These are phyloP conservation scores for Saccharomyces cerevisiae DNA, from an alignment of 805 yeast genomes.

Conservation along the genomic window DNA sequence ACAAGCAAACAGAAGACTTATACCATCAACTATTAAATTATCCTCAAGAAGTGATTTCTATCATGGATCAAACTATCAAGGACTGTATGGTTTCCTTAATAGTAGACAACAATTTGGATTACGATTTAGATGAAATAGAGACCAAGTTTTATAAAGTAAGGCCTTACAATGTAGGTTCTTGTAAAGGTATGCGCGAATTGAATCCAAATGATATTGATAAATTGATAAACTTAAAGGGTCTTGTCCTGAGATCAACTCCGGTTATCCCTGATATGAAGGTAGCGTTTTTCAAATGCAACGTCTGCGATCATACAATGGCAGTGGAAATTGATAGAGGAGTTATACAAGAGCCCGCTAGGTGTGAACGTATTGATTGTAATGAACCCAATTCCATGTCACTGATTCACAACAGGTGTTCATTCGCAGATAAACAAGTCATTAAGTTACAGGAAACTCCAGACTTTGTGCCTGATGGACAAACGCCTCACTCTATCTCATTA, in stretches of 20 bases:
- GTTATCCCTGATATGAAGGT: slow-evolving; percentile 96
- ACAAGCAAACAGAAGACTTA: slow-evolving; percentile 64
- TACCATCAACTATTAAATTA: slow-evolving; percentile 82
- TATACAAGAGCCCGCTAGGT: slow-evolving; percentile 83
- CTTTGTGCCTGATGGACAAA: slow-evolving; percentile 94
- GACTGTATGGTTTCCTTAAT: slow-evolving; percentile 77
- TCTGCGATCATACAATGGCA: slow-evolving; percentile 85
- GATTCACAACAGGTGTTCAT: slow-evolving; percentile 84
- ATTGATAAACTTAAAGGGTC: slow-evolving; percentile 81
- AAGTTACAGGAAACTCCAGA: slow-evolving; percentile 95
- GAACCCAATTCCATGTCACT: slow-evolving; percentile 81
- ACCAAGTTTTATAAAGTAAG: slow-evolving; percentile 77
- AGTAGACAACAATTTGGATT: slow-evolving; percentile 46
- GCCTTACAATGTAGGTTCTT: slow-evolving; percentile 72
- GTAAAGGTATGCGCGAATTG: slow-evolving; percentile 80
- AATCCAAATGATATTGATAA: slow-evolving; percentile 94
- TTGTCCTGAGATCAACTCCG: slow-evolving; percentile 80
- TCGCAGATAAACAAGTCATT: slow-evolving; percentile 92
- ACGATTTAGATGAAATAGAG: slow-evolving; percentile 58
- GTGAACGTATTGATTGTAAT: slow-evolving; percentile 84
- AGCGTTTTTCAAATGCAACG: slow-evolving; percentile 90
- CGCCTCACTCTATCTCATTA: slow-evolving; percentile 90
- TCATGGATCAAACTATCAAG: slow-evolving; percentile 93
- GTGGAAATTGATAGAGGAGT: slow-evolving; percentile 93
- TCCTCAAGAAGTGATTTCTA: slow-evolving; percentile 94